phyloP scores from a whole-genome alignment of 2,329 filamentous ascomycete species.

The Ceratocystis cacaofunesta region DNA sequence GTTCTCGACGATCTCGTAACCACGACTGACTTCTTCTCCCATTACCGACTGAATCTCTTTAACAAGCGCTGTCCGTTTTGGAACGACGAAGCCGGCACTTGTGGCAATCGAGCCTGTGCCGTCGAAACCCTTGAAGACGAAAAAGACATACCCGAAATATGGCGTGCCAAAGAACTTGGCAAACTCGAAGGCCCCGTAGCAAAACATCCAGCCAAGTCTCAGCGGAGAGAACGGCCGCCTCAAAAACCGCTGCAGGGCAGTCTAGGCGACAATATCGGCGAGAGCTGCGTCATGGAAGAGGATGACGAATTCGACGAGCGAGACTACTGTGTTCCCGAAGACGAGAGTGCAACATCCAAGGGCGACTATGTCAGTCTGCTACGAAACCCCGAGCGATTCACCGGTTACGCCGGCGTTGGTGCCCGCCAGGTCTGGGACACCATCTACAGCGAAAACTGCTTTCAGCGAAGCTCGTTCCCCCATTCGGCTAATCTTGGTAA shows the following conservation, averaged over 20 bases:
- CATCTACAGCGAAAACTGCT: slow-evolving; percentile 96
- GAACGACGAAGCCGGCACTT: slow-evolving; percentile 84
- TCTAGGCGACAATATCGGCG: slow-evolving; percentile 73
- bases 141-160: slow-evolving; percentile 79
- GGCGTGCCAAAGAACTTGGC: slow-evolving; percentile 81
- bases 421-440: slow-evolving; percentile 89
- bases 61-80: slow-evolving; percentile 93
- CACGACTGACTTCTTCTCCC: slow-evolving; percentile 92
- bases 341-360: slow-evolving; percentile 71
- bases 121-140: slow-evolving; percentile 93
- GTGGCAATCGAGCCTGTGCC: slow-evolving; percentile 90
- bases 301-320: slow-evolving; percentile 94
- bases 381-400: slow-evolving; percentile 45
- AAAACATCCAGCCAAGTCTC: slow-evolving; percentile 65
- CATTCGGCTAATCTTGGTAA: slow-evolving; percentile 40
- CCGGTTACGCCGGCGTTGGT: slow-evolving; percentile 75
- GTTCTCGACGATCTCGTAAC: slow-evolving; percentile 66
- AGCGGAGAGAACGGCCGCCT: slow-evolving; percentile 51
- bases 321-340: slow-evolving; percentile 92
- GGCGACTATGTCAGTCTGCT: slow-evolving; percentile 49
- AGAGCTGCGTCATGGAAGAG: slow-evolving; percentile 94
- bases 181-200: slow-evolving; percentile 85
- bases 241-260: slow-evolving; percentile 64
- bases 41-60: slow-evolving; percentile 90
- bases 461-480: slow-evolving; percentile 53